Conservation (phyloP, 306 rosid genomes). For the Lagenaria siceraria region DNA sequence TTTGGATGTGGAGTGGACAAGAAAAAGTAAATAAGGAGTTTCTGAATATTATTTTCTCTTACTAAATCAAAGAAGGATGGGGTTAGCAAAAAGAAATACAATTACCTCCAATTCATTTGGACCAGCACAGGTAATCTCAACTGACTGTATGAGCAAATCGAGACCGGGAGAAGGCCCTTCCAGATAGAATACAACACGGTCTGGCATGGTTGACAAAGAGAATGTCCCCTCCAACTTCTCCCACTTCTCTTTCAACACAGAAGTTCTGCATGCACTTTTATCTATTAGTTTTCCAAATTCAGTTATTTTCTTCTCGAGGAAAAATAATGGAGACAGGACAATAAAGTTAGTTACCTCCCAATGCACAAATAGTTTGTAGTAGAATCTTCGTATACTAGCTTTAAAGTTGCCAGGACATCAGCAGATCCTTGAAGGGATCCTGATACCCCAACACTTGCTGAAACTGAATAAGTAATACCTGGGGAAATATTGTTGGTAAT, state of each 20-base stretch:
- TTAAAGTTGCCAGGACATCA: slow-evolving; percentile 79
- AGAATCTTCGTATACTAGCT: slow-evolving; percentile 42
- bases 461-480: slow-evolving; percentile 49
- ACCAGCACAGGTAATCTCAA: slow-evolving; percentile 33
- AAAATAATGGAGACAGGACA: background rate
- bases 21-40: background rate
- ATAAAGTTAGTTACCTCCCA: slow-evolving; percentile 46
- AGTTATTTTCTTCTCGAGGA: background rate
- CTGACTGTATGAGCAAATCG: slow-evolving; percentile 59
- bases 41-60: background rate
- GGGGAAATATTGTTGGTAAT: slow-evolving; percentile 42
- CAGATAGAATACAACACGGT: slow-evolving; percentile 52
- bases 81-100: background rate
- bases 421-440: slow-evolving; percentile 40
- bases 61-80: background rate
- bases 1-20: background rate
- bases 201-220: slow-evolving; percentile 46
- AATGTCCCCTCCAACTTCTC: slow-evolving; percentile 70
- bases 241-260: slow-evolving; percentile 54
- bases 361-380: slow-evolving; percentile 47
- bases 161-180: slow-evolving; percentile 89
- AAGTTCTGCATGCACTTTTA: slow-evolving; percentile 38
- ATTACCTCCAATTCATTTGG: slow-evolving; percentile 38
- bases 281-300: background rate
- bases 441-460: slow-evolving; percentile 68